A percentile compares a stretch with the other conserved stretches of the same genome.
phyloP scores from a whole-genome alignment of 176 grass and related monocot species.

The Carex parvula region DNA sequence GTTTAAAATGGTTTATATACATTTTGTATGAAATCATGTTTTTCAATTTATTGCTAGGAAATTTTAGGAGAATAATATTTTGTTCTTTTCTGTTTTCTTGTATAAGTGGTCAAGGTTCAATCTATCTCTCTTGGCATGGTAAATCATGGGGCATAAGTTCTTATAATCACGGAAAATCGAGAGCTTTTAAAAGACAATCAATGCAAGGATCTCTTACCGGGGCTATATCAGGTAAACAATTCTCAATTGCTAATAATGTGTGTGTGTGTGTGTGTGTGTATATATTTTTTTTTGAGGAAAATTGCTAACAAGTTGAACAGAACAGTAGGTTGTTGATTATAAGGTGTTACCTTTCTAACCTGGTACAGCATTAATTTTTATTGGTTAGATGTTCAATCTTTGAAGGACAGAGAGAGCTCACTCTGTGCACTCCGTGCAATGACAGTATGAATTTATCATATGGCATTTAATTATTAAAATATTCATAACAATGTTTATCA shows the following conservation, averaged over 20 bases:
- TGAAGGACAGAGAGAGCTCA: slow-evolving; percentile 13
- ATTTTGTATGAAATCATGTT: neutral
- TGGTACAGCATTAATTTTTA: neutral
- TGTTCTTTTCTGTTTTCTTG: neutral
- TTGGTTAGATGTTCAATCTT: neutral
- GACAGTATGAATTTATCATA: neutral
- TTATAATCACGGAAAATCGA: neutral
- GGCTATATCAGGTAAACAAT: neutral
- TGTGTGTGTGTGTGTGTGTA: too few relatives aligned
- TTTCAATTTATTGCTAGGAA: neutral
- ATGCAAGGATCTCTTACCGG: neutral
- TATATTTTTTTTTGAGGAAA: too few relatives aligned
- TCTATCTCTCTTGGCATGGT: neutral
- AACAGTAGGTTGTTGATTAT: neutral
- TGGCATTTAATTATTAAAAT: neutral
- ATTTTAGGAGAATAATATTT: neutral
- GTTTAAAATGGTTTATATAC: neutral
- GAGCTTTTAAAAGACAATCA: slow-evolving; percentile 7
- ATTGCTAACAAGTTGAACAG: neutral
- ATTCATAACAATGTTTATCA: neutral
- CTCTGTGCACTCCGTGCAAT: neutral
- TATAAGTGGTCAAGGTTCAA: neutral
- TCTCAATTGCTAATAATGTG: neutral
- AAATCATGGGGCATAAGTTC: neutral
- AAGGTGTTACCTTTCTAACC: neutral